Base-by-base conservation (phyloP, 108 stramenopile species). In the Epipyxis sp. region DNA sequence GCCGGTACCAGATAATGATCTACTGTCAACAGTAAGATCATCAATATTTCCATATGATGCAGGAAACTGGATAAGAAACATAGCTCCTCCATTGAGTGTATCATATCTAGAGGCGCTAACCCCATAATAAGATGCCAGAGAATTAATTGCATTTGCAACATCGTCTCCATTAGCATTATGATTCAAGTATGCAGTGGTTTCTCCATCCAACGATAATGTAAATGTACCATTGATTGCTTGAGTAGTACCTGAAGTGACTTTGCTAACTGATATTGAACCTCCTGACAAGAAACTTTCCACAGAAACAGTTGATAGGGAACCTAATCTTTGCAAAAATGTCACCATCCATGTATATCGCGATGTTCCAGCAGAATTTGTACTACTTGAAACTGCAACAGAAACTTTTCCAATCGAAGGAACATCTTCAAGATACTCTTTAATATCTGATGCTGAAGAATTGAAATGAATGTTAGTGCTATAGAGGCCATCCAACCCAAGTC, bases 361-460 rank as follows among this genome's bases (percentile, higher is more conserved):
- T n/a, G n/a, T n/a, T n/a, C n/a, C n/a, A n/a, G n/a, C n/a, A 50
- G 13, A 13, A 20, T 50, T 50, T 13, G 6, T 13, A 10, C 3
- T 10, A 46, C 27, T 27, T 3, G 71, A 74, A 27, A 74, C 46
- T n/a, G 6, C 43, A 29, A 74, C 71, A 32, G 37, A 34, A 13
- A 74, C 71, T 37, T 74, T 74, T 13, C 71, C 71, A 37, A 74
- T 74, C 13, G 71, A 54, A 42, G 32, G 10, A 37, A 74, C 71
- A 27, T 57, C 25, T 32, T 46, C 71, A 39, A 74, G 42, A 10
- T 13, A 10, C 46, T 46, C 35, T 25, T 37, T 57, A 13, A 74
- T 37, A 6, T 6, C 34, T 10, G 6, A 6, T 74, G 6, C 34
- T 6, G 71, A 54, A 29, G 71, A 16, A 37, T 74, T 57, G 25